Base-by-base conservation (phyloP, 768 basidiomycete species). In the Suillus americanus region DNA sequence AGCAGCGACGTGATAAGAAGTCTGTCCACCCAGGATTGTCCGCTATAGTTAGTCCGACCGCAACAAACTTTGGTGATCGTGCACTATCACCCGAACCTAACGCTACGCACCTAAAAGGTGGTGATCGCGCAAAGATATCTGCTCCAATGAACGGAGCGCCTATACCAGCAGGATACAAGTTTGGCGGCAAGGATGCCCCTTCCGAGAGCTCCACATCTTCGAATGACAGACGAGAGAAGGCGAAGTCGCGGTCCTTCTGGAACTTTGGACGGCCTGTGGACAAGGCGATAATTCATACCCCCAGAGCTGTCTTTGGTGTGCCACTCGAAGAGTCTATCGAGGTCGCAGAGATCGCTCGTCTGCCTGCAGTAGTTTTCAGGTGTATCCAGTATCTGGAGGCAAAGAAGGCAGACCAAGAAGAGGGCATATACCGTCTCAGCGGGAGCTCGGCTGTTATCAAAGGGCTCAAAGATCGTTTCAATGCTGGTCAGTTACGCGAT, bases 381-480 rank as follows among this genome's bases (percentile, higher is more conserved):
- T 92, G 90, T 68, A 96, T 99, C 68, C 90, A 97, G 73, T 99
- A 97, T 78, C 81, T 99, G 62, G 94, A 99, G 79, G 86, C 87
- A 23, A 96, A 96, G 80, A 86, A 92, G 74, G 97, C 97, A 25
- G 94, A 98, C 66, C 88, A 92, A 69, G 97, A 99, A 73, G 97
- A 99, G 77, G 97, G 97, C 40, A 97, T 99, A 65, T 99, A 98
- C 79, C 89, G 97, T 65, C 79, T 99, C 65, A 95, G 92, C 73
- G 96, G 96, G 28, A 95, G 94, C 75, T 93, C 94, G 67, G 92
- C 95, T 40, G 95, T 97, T 64, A 95, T 99, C 81, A 97, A 97
- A 80, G 86, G 81, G 60, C 81, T 99, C 51, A 94, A 91, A 73
- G 97, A 99, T 73, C 86, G 89, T 65, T 99, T 99, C 80, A 98